phyloP scores from a whole-genome alignment of 257 asterid genomes.

The Petrea volubilis region DNA sequence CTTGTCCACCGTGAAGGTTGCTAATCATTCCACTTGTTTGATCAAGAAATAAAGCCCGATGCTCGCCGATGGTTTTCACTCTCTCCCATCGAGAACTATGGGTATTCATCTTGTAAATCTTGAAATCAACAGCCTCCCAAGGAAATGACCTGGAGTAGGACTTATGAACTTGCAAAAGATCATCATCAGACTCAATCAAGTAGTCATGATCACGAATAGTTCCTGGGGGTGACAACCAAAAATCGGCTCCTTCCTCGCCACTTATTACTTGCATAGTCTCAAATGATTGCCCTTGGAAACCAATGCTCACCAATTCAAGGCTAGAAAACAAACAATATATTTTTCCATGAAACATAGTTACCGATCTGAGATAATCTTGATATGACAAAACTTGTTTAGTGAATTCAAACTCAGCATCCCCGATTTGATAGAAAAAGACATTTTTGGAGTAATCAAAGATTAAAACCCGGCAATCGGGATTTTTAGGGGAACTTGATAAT shows the following conservation, averaged over 20 bases:
- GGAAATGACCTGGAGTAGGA: too few relatives aligned
- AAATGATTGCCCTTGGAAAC: neutral
- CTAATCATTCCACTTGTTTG: too few relatives aligned
- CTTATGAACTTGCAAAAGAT: too few relatives aligned
- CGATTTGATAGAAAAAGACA: neutral
- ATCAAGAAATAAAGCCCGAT: too few relatives aligned
- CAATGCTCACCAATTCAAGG: neutral
- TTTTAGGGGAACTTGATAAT: neutral
- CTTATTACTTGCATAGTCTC: neutral
- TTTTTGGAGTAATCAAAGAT: neutral
- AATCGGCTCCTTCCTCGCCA: neutral
- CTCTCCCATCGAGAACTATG: too few relatives aligned
- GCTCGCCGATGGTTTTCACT: too few relatives aligned
- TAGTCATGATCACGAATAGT: too few relatives aligned
- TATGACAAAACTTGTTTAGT: neutral
- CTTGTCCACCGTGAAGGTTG: too few relatives aligned
- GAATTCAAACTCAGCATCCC: neutral
- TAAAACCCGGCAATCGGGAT: neutral
- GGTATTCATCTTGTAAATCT: too few relatives aligned
- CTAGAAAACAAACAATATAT: neutral
- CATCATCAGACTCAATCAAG: too few relatives aligned
- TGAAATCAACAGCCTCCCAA: too few relatives aligned
- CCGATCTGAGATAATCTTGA: neutral
- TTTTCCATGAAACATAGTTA: neutral
- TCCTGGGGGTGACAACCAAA: too few relatives aligned